Conservation (phyloP, 768 basidiomycete species). For the Leucocoprinus sp. region DNA sequence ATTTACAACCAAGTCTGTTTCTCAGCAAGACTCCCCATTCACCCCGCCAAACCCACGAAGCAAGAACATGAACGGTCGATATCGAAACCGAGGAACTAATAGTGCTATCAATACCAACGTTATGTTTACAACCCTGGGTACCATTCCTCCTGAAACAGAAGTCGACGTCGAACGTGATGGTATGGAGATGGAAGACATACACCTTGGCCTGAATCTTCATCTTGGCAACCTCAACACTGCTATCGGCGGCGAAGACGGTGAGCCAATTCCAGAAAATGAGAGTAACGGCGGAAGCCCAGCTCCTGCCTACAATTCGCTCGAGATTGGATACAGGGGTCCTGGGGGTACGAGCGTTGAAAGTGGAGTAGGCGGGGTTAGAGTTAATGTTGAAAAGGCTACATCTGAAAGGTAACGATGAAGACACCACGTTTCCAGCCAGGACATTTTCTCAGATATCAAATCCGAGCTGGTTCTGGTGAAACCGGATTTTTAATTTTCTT, state of each 20-base stretch:
- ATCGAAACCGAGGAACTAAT: constrained; percentile 35
- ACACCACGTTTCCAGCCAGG: neutral
- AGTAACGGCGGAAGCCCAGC: constrained; percentile 39
- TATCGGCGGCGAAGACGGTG: constrained; percentile 43
- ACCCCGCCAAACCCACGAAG: constrained; percentile 40
- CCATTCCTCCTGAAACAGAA: constrained; percentile 44
- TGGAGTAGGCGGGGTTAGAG: constrained; percentile 39
- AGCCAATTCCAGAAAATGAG: constrained; percentile 38
- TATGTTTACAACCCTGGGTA: constrained; percentile 56
- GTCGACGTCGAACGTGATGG: constrained; percentile 43
- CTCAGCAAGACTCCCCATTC: constrained; percentile 47
- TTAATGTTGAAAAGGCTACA: constrained; percentile 56
- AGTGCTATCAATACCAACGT: constrained; percentile 55
- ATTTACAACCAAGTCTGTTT: constrained; percentile 56
- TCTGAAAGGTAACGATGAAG: constrained; percentile 11
- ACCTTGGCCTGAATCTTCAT: constrained; percentile 44
- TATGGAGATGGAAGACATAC: constrained; percentile 52
- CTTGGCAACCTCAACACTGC: constrained; percentile 43
- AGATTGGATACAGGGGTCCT: constrained; percentile 34
- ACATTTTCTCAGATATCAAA: neutral
- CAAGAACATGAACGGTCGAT: constrained; percentile 30
- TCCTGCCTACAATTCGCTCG: constrained; percentile 44
- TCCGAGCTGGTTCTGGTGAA: neutral
- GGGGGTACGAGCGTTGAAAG: constrained; percentile 16
- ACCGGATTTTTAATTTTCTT: constrained; percentile 1